phyloP scores from a whole-genome alignment of 2,329 filamentous ascomycete genomes.

The Alternaria angustiovoidea region DNA sequence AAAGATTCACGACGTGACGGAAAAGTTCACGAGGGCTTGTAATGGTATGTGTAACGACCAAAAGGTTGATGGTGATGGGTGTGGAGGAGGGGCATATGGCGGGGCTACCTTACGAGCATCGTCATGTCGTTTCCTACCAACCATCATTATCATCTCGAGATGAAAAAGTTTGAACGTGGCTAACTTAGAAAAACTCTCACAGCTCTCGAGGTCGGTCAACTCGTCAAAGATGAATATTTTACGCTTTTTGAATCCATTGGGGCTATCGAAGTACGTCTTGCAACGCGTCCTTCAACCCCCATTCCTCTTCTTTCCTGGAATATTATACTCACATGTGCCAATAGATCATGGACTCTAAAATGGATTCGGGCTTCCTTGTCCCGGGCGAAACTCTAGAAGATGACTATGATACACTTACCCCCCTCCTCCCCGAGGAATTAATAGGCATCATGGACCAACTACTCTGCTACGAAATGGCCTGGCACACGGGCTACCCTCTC shows the following conservation, averaged over 20 bases:
- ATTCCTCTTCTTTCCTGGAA: not conserved
- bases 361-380: slow-evolving; percentile 90
- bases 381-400: slow-evolving; percentile 84
- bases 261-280: slow-evolving; percentile 69
- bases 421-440: slow-evolving; percentile 78
- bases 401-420: slow-evolving; percentile 75
- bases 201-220: slow-evolving; percentile 81
- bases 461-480: slow-evolving; percentile 92
- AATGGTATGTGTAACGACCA: slow-evolving; percentile 53
- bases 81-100: slow-evolving; percentile 21
- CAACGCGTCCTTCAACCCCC: not conserved
- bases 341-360: slow-evolving; percentile 98
- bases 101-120: slow-evolving; percentile 13
- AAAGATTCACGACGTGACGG: slow-evolving; percentile 63
- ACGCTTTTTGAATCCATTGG: slow-evolving; percentile 94
- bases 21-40: slow-evolving; percentile 62
- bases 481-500: slow-evolving; percentile 94
- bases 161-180: not conserved
- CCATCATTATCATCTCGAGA: not conserved
- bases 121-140: slow-evolving; percentile 3
- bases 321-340: not conserved
- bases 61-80: not conserved
- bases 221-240: slow-evolving; percentile 94
- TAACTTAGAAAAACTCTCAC: slow-evolving; percentile 20
- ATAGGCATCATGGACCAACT: slow-evolving; percentile 95